Conservation (phyloP, 2,329 filamentous ascomycete genomes). For the Diaporthe sp. region DNA sequence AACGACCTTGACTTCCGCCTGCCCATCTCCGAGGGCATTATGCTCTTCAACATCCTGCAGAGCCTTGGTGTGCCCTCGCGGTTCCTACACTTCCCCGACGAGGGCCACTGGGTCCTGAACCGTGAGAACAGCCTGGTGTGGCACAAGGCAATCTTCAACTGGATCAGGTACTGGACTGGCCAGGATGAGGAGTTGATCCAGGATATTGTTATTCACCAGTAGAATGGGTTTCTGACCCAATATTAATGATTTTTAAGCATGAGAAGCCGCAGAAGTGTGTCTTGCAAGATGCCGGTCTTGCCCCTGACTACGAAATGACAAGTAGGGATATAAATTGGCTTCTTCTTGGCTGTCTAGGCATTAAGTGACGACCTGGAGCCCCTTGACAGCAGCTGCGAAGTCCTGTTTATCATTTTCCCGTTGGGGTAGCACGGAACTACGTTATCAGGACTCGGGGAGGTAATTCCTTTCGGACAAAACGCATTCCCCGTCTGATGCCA, state of each 20-base stretch:
- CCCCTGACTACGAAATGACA: not conserved
- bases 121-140: constrained; percentile 77
- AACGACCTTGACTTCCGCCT: constrained; percentile 76
- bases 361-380: not conserved
- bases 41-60: constrained; percentile 78
- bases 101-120: constrained; percentile 80
- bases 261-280: not conserved
- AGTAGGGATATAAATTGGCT: not conserved
- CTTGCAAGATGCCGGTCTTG: not conserved
- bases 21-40: constrained; percentile 75
- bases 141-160: constrained; percentile 77
- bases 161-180: constrained; percentile 67
- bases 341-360: not conserved
- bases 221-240: not conserved
- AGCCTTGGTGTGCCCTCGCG: constrained; percentile 73
- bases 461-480: not conserved
- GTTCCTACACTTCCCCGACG: constrained; percentile 77
- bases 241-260: not conserved
- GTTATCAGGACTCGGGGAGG: no score
- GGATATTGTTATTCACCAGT: constrained; percentile 21
- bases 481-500: not conserved
- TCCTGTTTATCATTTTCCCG: not conserved
- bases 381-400: not conserved
- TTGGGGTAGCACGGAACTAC: not conserved
- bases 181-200: constrained; percentile 24